Evolutionary conservation across 768 basidiomycete genomes (phyloP).

Genomic region (Sistotremastrum suecicum): DNA sequence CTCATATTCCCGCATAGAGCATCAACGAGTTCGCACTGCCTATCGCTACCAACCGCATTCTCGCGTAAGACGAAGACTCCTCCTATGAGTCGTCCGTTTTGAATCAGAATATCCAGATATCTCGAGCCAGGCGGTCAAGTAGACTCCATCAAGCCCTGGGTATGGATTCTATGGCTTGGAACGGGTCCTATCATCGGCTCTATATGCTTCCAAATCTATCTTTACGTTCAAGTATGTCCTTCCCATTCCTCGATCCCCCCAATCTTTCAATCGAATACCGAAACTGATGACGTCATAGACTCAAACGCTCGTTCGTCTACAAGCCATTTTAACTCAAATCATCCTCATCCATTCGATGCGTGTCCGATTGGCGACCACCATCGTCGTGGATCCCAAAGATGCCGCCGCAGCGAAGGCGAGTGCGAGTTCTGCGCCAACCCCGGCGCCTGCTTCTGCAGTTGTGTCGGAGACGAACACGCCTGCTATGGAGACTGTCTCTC

Average conservation of each 20-base stretch:
- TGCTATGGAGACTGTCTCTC: not conserved
- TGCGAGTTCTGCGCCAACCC: not conserved
- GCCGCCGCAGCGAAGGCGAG: no score
- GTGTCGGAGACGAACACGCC: not conserved
- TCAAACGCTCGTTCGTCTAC: slow-evolving; percentile 17
- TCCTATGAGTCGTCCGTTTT: not conserved
- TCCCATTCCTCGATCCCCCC: no score
- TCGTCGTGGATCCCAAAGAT: no score
- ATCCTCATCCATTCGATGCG: no score
- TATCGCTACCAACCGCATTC: slow-evolving; percentile 25
- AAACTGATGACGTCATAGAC: slow-evolving; percentile 6
- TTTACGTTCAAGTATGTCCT: no score
- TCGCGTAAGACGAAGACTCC: slow-evolving; percentile 14
- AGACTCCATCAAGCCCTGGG: slow-evolving; percentile 28
- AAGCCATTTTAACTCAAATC: slow-evolving; percentile 3
- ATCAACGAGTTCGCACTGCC: slow-evolving; percentile 17
- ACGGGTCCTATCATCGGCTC: slow-evolving; percentile 21
- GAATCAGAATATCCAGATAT: slow-evolving; percentile 12
- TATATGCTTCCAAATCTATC: slow-evolving; percentile 26
- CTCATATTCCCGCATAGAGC: no score
- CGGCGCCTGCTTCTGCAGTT: no score
- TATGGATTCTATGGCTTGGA: slow-evolving; percentile 27
- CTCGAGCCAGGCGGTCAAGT: slow-evolving; percentile 23
- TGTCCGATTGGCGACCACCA: no score
- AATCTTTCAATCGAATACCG: no score